A percentile compares a stretch with the other conserved stretches of the same genome.
phyloP scores from a whole-genome alignment of 352 stramenopile genomes.

The Achlya hypogyna region DNA sequence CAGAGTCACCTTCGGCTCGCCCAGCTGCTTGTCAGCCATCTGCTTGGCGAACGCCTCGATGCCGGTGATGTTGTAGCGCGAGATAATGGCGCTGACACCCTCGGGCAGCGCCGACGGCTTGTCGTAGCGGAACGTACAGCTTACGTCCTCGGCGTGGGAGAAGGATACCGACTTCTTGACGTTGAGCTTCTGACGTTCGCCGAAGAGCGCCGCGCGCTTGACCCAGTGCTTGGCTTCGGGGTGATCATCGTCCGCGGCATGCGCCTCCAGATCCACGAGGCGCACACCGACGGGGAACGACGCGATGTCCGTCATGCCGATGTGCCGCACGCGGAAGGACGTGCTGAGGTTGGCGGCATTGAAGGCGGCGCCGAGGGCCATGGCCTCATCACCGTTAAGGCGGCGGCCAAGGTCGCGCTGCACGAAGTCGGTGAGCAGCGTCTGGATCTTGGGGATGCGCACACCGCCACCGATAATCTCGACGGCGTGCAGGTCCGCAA shows the following conservation, averaged over 20 bases:
- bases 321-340: slow-evolving; percentile 91
- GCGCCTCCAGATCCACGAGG: slow-evolving; percentile 62
- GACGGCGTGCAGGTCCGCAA: slow-evolving; percentile 89
- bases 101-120: slow-evolving; percentile 70
- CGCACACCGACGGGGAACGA: slow-evolving; percentile 83
- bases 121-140: slow-evolving; percentile 88
- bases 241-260: slow-evolving; percentile 37
- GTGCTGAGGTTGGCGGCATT: slow-evolving; percentile 94
- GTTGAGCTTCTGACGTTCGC: slow-evolving; percentile 68
- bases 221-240: slow-evolving; percentile 71
- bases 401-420: slow-evolving; percentile 89
- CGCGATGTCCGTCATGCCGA: slow-evolving; percentile 91
- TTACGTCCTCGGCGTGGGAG: slow-evolving; percentile 85
- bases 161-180: slow-evolving; percentile 94
- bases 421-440: slow-evolving; percentile 71
- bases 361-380: slow-evolving; percentile 94
- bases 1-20: slow-evolving; percentile 89
- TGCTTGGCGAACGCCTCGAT: slow-evolving; percentile 84
- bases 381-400: slow-evolving; percentile 97
- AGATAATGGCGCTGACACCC: slow-evolving; percentile 65
- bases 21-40: slow-evolving; percentile 83
- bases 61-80: slow-evolving; percentile 89
- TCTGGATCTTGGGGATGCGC: slow-evolving; percentile 92
- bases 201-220: slow-evolving; percentile 90
- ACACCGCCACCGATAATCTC: slow-evolving; percentile 96